Evolutionary conservation across 768 basidiomycete species (phyloP), one percentile per base, ranked within the genome.

Genomic region (Boletus rufocinnamomeus): DNA sequence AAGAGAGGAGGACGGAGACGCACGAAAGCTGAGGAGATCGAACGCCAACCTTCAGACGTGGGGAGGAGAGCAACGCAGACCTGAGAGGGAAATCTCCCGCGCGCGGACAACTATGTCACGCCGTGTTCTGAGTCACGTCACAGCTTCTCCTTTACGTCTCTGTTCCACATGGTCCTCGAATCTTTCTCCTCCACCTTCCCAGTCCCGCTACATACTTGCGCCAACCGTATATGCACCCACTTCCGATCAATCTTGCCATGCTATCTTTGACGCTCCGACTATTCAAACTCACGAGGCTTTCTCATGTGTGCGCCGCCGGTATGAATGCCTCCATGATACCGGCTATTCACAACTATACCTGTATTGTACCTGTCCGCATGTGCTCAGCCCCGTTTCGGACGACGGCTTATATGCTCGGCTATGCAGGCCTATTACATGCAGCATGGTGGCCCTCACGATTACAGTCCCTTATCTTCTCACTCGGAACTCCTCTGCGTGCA

Each of bases 51-150:
- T 69, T 63, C 57, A 63, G 61, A 63, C 61, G 65, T 61, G 60
- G 64, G 61, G 68, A 60, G 63, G 62, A 66, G 67, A 69, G 64
- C 64, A 54, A 67, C 56, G 66, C 58, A 60, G 56, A 61, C 63
- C 69, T 61, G 59, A 54, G 30, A 43, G 4, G 37, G 61, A 54
- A 58, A 56, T 59, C 45, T 16, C 41, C 56, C 53, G 60, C 66
- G 44, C 56, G 52, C 38, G 40, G 21, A 56, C 28, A 9, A 46
- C 21, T 43, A 37, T 28, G 56, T 59, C 62, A 63, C 56, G 9
- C 50, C 13, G 25, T 14, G 3, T 25, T 30, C 34, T 37, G 23
- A 11, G 50, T 50, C 49, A 50, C 25, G 50, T 28, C 62, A 52
- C 23, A 6, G 1, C 23, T 13, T 43, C 21, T 60, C 56, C 16